Evolutionary conservation across 1,139 yeast species (phyloP).

Genomic region (Tardiomyces blankii): DNA sequence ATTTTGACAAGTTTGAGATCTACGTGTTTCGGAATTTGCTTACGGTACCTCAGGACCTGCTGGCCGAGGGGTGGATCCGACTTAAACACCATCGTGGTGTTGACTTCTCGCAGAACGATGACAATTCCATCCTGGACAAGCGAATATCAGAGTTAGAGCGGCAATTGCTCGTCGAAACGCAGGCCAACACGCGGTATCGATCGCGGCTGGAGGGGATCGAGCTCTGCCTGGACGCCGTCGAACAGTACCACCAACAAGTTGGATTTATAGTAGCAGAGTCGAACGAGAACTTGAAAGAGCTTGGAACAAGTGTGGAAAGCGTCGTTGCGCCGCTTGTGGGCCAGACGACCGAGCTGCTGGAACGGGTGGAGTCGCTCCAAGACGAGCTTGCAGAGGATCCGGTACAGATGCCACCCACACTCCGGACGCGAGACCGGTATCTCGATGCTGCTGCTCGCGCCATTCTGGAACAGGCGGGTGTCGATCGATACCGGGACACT

Average conservation of each 20-base stretch:
- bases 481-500: background rate
- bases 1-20: conserved; percentile 79
- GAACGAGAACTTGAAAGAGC: background rate
- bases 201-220: background rate
- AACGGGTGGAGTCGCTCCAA: background rate
- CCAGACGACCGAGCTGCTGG: background rate
- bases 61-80: conserved; percentile 55
- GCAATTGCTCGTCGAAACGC: background rate
- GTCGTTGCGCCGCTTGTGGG: background rate
- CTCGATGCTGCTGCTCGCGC: background rate
- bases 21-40: conserved; percentile 72
- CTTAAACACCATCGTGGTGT: conserved; percentile 59
- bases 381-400: background rate
- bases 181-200: background rate
- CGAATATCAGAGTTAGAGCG: background rate
- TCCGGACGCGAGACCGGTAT: background rate
- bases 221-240: background rate
- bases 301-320: background rate
- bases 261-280: background rate
- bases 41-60: conserved; percentile 56
- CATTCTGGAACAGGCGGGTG: background rate
- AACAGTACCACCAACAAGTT: background rate
- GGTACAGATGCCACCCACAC: background rate
- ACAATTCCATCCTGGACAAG: background rate
- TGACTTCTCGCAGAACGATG: conserved; percentile 17